Evolutionary conservation across 169 alveolate species (phyloP), one percentile per base, ranked within the genome.

Genomic region (Cryptosporidium bovis): DNA sequence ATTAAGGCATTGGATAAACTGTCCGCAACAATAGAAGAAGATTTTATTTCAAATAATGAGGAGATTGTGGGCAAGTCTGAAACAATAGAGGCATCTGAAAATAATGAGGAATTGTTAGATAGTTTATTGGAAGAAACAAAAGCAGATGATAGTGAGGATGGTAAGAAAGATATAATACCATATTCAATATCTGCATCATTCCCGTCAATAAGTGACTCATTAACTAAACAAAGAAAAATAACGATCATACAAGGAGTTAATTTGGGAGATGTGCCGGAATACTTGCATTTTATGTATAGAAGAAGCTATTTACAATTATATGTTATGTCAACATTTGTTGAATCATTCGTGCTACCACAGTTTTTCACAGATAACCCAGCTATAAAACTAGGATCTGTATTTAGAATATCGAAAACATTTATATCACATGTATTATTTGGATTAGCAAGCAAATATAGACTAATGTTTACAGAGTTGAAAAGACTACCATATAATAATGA

Each of bases 11-110:
- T 77, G 48, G 87, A 77, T 55, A 62, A 60, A 66, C 27, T 77
- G 6, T 77, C 87, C 15, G 69, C 87, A 31, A 33, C 58, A 7
- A 77, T 77, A 29, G 87, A 77, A 36, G 87, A 77, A 7, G 83
- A 69, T n/a, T 69, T 69, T 36, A 1, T 56, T 10, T 51, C 36
- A 44, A 67, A 67, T 34, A 77, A 77, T 13, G 44, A 62, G 33
- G 67, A 62, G n/a, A 31, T 51, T 16, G 29, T 53, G 2, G 34
- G 56, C 31, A 69, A 55, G 51, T 31, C 67, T 10, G 83, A 69
- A 15, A 31, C 67, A 29, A 31, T 53, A 8, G 27, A 64, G 15
- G 56, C 27, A 34, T 36, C 24, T 51, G 83, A 66, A 7, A 69
- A 69, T 8, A 69, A 66, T 33, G 83, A 69, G 29, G 83, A 69